Percentiles rank a stretch among this genome's conserved stretches.
Conservation (phyloP, 345 rosid species). For the Hibiscus syriacus region DNA sequence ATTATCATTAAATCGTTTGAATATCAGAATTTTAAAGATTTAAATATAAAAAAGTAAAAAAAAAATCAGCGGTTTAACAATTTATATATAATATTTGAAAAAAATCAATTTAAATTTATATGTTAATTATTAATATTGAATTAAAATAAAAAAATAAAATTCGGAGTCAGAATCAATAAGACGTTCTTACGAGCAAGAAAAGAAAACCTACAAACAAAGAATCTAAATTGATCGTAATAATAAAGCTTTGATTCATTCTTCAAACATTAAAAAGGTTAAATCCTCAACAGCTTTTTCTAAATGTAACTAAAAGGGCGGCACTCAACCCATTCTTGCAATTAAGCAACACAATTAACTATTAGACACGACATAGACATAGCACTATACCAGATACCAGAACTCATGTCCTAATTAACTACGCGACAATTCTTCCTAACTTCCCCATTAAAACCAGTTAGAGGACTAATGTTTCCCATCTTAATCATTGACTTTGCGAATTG, state of each 20-base stretch:
- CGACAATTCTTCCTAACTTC: constrained; percentile 60
- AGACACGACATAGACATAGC: not conserved
- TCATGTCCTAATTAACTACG: constrained; percentile 28
- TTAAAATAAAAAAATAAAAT: not conserved
- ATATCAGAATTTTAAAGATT: no score
- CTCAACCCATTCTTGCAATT: not conserved
- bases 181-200: no score
- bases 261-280: not conserved
- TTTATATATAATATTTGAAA: no score
- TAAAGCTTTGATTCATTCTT: not conserved
- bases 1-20: no score
- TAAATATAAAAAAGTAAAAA: no score
- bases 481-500: constrained; percentile 71
- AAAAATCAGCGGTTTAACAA: no score
- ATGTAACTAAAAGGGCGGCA: not conserved
- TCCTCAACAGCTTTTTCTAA: not conserved
- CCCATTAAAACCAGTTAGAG: constrained; percentile 51
- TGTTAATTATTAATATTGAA: no score
- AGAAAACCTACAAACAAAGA: no score
- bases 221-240: not conserved
- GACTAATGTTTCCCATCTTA: constrained; percentile 63
- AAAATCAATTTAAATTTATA: no score
- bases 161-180: no score
- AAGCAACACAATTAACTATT: not conserved
- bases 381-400: not conserved